Percentiles rank a stretch among this genome's conserved stretches.
These are phyloP conservation scores for Magnusiomyces tetraspermus DNA, from an alignment of 1,139 yeast genomes.

Conservation along the genomic window DNA sequence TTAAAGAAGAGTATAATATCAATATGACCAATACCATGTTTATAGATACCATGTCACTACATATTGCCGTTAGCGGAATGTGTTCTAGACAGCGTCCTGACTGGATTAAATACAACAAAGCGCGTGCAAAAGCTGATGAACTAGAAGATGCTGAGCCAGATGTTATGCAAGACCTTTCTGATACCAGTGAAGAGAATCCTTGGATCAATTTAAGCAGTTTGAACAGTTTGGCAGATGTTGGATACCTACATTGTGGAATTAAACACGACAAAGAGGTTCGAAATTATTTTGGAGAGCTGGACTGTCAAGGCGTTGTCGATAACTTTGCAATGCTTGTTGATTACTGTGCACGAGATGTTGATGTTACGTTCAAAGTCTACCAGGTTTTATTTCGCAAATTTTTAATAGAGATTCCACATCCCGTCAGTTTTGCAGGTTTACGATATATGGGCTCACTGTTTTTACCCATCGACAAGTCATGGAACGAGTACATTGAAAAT, in stretches of 20 bases:
- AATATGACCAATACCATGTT: constrained; percentile 61
- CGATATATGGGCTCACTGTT: constrained; percentile 67
- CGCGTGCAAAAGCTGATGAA: constrained; percentile 17
- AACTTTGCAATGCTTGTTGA: constrained; percentile 53
- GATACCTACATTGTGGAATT: constrained; percentile 66
- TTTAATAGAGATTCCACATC: constrained; percentile 69
- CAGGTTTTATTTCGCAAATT: constrained; percentile 63
- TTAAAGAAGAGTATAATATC: constrained; percentile 72
- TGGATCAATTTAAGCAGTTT: constrained; percentile 73
- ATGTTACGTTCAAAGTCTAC: constrained; percentile 63
- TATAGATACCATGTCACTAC: constrained; percentile 88
- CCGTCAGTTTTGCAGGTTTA: constrained; percentile 87
- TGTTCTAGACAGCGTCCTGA: constrained; percentile 82
- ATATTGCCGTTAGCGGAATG: constrained; percentile 84
- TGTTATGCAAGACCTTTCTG: constrained; percentile 8
- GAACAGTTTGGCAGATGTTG: constrained; percentile 76
- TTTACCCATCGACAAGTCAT: constrained; percentile 64
- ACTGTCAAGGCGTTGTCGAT: constrained; percentile 45
- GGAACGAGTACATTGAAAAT: constrained; percentile 62
- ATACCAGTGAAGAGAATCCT: constrained; percentile 37
- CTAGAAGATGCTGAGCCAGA: constrained; percentile 16
- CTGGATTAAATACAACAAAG: constrained; percentile 48
- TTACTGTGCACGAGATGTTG: constrained; percentile 84
- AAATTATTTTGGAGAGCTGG: constrained; percentile 50
- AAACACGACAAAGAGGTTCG: constrained; percentile 58